Evolutionary conservation across 805 yeast genomes (phyloP).

Genomic region (Hanseniaspora nectarophila): DNA sequence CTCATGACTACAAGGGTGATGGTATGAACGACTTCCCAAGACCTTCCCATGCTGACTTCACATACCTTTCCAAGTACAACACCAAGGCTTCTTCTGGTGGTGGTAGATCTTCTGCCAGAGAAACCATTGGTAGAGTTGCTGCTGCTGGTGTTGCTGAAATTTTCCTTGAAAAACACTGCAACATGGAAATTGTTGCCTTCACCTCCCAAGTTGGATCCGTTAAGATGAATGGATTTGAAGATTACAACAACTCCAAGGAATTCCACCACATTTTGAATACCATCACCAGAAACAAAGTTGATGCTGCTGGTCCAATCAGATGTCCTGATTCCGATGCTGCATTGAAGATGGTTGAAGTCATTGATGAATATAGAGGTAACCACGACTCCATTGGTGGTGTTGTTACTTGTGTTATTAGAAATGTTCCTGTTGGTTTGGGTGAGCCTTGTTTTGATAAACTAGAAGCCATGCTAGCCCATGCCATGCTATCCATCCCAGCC

Average conservation of each 20-base stretch:
- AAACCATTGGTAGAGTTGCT: constrained; percentile 96
- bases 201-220: constrained; percentile 84
- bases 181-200: constrained; percentile 91
- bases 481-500: constrained; percentile 95
- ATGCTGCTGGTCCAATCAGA: constrained; percentile 77
- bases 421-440: constrained; percentile 90
- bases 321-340: constrained; percentile 73
- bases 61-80: constrained; percentile 83
- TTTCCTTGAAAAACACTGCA: constrained; percentile 59
- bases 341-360: constrained; percentile 71
- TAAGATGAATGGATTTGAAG: constrained; percentile 50
- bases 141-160: constrained; percentile 98
- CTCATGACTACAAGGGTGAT: constrained; percentile 77
- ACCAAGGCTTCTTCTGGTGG: constrained; percentile 92
- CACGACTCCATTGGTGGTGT: constrained; percentile 95
- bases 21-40: constrained; percentile 83
- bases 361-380: constrained; percentile 72
- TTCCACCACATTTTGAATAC: constrained; percentile 60
- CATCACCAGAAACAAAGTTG: constrained; percentile 80
- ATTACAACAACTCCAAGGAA: constrained; percentile 43
- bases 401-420: constrained; percentile 92
- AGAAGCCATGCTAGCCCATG: constrained; percentile 92
- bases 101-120: constrained; percentile 94
- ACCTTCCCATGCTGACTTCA: constrained; percentile 96
- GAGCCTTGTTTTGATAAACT: constrained; percentile 96